phyloP scores from a whole-genome alignment of 2,329 filamentous ascomycete genomes.

The Fusarium circinatum region DNA sequence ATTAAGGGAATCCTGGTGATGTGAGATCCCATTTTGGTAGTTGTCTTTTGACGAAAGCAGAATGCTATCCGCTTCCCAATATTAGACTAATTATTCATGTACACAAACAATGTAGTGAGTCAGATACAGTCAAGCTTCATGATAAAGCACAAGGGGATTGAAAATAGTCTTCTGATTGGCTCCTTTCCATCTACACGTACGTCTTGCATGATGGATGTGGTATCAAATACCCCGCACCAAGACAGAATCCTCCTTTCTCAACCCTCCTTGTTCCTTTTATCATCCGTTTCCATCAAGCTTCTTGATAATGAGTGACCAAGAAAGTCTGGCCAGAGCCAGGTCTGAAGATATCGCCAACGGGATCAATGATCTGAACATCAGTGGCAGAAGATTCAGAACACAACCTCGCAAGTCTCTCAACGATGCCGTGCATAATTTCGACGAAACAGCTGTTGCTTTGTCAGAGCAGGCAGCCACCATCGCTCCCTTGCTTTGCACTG shows the following conservation, averaged over 20 bases:
- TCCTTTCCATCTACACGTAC: too few relatives aligned
- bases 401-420: neutral
- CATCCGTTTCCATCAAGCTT: neutral
- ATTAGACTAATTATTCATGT: too few relatives aligned
- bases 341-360: accelerated
- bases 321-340: accelerated
- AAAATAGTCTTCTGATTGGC: neutral
- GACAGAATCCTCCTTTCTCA: accelerated
- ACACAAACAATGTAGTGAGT: neutral
- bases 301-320: neutral
- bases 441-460: neutral
- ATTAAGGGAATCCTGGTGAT: too few relatives aligned
- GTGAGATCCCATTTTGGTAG: too few relatives aligned
- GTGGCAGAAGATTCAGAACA: accelerated
- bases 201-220: neutral
- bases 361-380: neutral
- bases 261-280: neutral
- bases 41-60: too few relatives aligned
- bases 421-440: neutral
- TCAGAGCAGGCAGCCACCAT: neutral
- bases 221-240: neutral
- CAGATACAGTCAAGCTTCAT: neutral
- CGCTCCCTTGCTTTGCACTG: accelerated
- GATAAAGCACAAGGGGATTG: neutral
- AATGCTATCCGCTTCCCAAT: too few relatives aligned